phyloP scores from a whole-genome alignment of 441 rosid genomes.

The Jatropha multifida region DNA sequence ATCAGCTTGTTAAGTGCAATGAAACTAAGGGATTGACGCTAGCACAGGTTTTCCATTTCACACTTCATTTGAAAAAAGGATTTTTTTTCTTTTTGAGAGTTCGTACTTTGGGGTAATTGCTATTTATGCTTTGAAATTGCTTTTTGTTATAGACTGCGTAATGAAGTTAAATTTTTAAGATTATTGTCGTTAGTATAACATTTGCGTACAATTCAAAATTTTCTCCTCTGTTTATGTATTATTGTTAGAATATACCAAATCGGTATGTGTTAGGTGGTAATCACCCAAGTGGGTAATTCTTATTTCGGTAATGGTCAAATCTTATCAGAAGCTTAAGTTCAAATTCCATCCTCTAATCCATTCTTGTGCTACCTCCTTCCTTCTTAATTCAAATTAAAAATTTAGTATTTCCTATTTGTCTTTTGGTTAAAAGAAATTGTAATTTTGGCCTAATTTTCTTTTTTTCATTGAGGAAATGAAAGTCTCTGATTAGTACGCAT shows the following conservation, averaged over 20 bases:
- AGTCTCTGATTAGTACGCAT: neutral
- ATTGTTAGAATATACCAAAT: neutral
- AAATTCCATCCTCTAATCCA: too few species aligned
- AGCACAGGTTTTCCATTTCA: slow-evolving; percentile 55
- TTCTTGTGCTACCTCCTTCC: too few species aligned
- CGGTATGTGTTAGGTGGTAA: too few species aligned
- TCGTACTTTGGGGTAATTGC: neutral
- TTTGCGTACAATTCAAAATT: neutral
- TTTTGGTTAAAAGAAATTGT: neutral
- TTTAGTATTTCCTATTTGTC: too few species aligned
- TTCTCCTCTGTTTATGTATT: neutral
- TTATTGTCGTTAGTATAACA: neutral
- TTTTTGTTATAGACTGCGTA: neutral
- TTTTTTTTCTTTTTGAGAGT: neutral
- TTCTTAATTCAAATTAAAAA: too few species aligned
- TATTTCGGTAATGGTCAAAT: too few species aligned
- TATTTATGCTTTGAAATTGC: neutral
- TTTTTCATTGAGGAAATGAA: neutral
- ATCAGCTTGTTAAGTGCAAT: slow-evolving; percentile 71
- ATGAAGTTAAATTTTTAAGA: neutral
- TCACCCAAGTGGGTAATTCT: too few species aligned
- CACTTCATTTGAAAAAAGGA: neutral
- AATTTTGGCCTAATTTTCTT: neutral
- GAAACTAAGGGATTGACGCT: slow-evolving; percentile 65
- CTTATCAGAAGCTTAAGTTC: too few species aligned